Evolutionary conservation across 805 yeast genomes (phyloP), one percentile per base, ranked within the genome.

Genomic region (Yamadazyma takamatsuzukensis): DNA sequence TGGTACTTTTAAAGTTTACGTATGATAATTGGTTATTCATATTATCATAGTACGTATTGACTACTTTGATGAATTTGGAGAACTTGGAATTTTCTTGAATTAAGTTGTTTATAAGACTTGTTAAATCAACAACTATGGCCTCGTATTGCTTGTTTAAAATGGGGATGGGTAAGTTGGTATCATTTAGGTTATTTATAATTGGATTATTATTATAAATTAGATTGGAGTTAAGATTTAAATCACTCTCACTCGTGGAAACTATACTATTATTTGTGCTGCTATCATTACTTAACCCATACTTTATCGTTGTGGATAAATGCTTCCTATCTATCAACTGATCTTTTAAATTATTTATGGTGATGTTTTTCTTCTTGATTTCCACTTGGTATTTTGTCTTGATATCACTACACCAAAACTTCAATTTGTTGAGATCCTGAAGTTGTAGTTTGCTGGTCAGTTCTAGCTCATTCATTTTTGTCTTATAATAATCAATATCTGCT

Each of bases 51-150:
- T 65, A 66, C 2, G 39, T 36, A 27, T 54, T 61, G 15, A 64
- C 32, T 3, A 41, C 40, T 17, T 51, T 48, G 15, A 61, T 41
- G 31, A 66, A 59, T 23, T 41, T 45, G 9, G 64, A 44, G 37
- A 58, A 65, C 36, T 59, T 58, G 29, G 49, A 50, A 40, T 66
- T 67, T 36, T 67, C 71, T 4, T 44, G 37, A 30, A 61, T 48
- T 29, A 65, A 49, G 30, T 54, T 56, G 30, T 64, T 66, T 4
- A 64, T 54, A 15, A 65, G 47, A 6, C 53, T 54, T 6, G 64
- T 55, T 25, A 63, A 43, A 27, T 62, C 61, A 1, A 54, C 43
- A 4, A 61, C 56, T 7, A 61, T 52, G 6, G 47, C 48, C 26
- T 56, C 65, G 37, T 60, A 57, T 34, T 64, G 63, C 2, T 39